Base-by-base conservation (phyloP, 805 yeast genomes). In the Cyberlindnera galapagoensis region DNA sequence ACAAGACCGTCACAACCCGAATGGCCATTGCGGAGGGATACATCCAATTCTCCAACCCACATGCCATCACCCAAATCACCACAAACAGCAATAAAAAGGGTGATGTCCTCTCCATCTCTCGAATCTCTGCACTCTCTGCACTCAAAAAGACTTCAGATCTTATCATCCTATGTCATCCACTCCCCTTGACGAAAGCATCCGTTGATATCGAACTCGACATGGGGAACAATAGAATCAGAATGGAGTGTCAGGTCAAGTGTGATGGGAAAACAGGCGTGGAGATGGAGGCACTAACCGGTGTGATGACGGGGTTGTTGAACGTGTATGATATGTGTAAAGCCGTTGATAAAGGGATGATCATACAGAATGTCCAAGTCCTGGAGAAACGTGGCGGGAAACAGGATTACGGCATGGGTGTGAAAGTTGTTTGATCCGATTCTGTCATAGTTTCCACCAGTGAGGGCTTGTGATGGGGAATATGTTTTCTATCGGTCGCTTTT, bases 281-380 rank as follows among this genome's bases (percentile, higher is more conserved):
- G 43, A 71, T 71, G 76, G 78, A 71, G 45, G 76, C 76, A 1
- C 38, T 71, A 14, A 56, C 63, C 2, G 76, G 77, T 0, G 66
- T 60, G 7, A 58, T 59, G 14, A 54, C 63, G 8, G 56, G 69
- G 0, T 46, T 71, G 24, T 49, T 66, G 19, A 70, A 76, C 10
- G 52, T 71, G n/a, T 71, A 71, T 37, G 77, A 71, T 45, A 71
- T 71, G 76, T 70, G 76, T 44, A 71, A 71, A 43, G 74, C 76
- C 2, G 71, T 67, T n/a, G 77, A 71, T 44, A 60, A 65, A 43
- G 44, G 46, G 18, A 71, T 71, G 74, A 49, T 47, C 2, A 55
- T 71, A 3, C 40, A 43, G 0, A 55, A 54, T 13, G 53, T 68
- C 10, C 46, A 52, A 33, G 72, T 71, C 0, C 34, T 57, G 5